Conservation (phyloP, 345 rosid genomes). For the Dipteronia dyeriana region DNA sequence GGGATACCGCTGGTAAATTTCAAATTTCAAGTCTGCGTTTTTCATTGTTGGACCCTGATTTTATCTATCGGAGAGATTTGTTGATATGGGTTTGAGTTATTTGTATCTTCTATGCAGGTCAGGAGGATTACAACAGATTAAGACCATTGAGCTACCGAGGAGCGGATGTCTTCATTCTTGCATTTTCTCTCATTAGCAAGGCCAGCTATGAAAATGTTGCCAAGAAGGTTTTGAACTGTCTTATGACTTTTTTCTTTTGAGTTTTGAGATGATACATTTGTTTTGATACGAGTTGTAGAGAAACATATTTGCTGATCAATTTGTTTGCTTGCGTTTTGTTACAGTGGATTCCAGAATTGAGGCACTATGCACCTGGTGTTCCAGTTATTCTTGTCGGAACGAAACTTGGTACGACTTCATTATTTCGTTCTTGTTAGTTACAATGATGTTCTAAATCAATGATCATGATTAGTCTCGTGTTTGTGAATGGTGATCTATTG, state of each 20-base stretch:
- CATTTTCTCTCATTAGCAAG: constrained; percentile 96
- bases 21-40: not conserved
- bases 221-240: constrained; percentile 60
- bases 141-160: constrained; percentile 90
- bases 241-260: not conserved
- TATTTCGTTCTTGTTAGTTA: not conserved
- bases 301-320: constrained; percentile 8
- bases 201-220: constrained; percentile 97
- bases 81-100: constrained; percentile 16
- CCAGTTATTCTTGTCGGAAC: constrained; percentile 88
- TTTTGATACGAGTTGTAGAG: not conserved
- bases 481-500: not conserved
- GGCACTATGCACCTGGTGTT: constrained; percentile 91
- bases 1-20: constrained; percentile 96
- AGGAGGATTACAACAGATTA: constrained; percentile 88
- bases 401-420: constrained; percentile 61
- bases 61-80: not conserved
- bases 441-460: not conserved
- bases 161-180: constrained; percentile 93
- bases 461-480: not conserved
- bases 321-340: constrained; percentile 13
- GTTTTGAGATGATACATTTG: constrained; percentile 4
- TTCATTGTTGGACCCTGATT: not conserved
- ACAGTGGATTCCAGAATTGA: constrained; percentile 96
- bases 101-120: constrained; percentile 52